phyloP scores from a whole-genome alignment of 2,329 filamentous ascomycete genomes.

The Cordyceps javanica region DNA sequence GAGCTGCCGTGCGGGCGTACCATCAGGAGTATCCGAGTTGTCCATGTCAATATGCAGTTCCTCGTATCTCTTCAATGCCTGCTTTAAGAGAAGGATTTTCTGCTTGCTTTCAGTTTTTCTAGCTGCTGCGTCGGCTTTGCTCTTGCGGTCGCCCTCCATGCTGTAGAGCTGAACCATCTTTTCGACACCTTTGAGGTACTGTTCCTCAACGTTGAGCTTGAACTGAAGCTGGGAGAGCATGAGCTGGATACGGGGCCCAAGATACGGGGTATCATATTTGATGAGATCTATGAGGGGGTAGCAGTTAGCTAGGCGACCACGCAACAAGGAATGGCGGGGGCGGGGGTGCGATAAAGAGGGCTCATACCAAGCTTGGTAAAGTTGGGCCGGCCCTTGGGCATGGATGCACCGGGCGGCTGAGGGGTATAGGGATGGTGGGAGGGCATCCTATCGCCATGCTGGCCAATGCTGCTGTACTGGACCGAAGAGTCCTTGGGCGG shows the following conservation, averaged over 20 bases:
- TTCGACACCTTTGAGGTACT: slow-evolving; percentile 97
- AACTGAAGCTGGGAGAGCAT: slow-evolving; percentile 99
- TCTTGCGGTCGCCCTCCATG: slow-evolving; percentile 96
- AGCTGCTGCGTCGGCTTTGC: slow-evolving; percentile 84
- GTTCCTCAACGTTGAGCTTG: slow-evolving; percentile 96
- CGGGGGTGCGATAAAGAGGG: neutral
- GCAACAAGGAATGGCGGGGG: neutral
- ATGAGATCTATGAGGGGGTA: slow-evolving; percentile 65
- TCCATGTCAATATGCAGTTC: slow-evolving; percentile 95
- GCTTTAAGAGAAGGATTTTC: slow-evolving; percentile 92
- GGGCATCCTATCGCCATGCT: slow-evolving; percentile 70
- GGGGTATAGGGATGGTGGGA: slow-evolving; percentile 73
- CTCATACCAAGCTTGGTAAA: slow-evolving; percentile 88
- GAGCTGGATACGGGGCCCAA: slow-evolving; percentile 94
- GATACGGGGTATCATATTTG: slow-evolving; percentile 94
- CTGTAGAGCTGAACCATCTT: slow-evolving; percentile 98
- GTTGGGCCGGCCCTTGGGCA: slow-evolving; percentile 75
- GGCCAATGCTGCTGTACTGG: slow-evolving; percentile 53
- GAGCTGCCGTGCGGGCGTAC: slow-evolving; percentile 42
- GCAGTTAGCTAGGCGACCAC: neutral
- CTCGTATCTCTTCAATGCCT: slow-evolving; percentile 93
- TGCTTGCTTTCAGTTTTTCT: slow-evolving; percentile 92
- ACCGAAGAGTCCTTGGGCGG: slow-evolving; percentile 64
- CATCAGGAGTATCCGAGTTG: slow-evolving; percentile 68
- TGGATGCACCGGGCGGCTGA: slow-evolving; percentile 54